Conservation (phyloP, 1,284 basidiomycete species). For the Laetiporus sulphureus region DNA sequence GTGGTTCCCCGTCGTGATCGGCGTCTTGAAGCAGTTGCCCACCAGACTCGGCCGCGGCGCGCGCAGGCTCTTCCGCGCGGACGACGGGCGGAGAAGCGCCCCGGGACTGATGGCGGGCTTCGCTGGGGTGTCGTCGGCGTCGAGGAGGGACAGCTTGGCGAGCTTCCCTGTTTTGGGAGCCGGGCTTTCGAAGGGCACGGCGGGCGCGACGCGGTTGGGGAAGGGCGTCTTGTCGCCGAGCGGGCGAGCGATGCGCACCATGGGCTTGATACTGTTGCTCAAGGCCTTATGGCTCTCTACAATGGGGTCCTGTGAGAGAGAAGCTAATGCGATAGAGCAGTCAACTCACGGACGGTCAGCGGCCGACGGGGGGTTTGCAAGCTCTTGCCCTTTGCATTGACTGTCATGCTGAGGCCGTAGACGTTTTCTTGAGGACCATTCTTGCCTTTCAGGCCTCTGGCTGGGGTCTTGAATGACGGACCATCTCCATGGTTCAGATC, state of each 20-base stretch:
- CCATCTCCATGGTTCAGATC: slow-evolving; percentile 24
- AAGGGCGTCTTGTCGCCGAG: slow-evolving; percentile 51
- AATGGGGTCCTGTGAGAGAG: too few relatives aligned
- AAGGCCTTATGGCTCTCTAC: slow-evolving; percentile 18
- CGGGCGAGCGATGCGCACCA: slow-evolving; percentile 31
- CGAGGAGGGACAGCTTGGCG: slow-evolving; percentile 26
- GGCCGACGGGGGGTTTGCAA: slow-evolving; percentile 31
- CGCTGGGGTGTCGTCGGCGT: slow-evolving; percentile 18
- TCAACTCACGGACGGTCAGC: too few relatives aligned
- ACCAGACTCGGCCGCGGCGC: slow-evolving; percentile 19
- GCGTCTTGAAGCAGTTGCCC: slow-evolving; percentile 50
- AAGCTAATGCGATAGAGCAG: too few relatives aligned
- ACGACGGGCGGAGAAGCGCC: slow-evolving; percentile 51
- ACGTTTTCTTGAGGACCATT: slow-evolving; percentile 48
- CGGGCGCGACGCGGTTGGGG: slow-evolving; percentile 41
- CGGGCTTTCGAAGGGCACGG: slow-evolving; percentile 21
- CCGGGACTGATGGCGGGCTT: slow-evolving; percentile 26
- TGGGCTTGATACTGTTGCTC: slow-evolving; percentile 15
- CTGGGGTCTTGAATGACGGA: slow-evolving; percentile 42
- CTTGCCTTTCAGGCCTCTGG: slow-evolving; percentile 33
- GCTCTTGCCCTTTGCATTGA: slow-evolving; percentile 39
- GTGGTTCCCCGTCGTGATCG: slow-evolving; percentile 55
- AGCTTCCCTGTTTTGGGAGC: slow-evolving; percentile 24
- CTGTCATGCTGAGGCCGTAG: slow-evolving; percentile 29
- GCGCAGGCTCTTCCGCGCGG: slow-evolving; percentile 41